Base-by-base conservation (phyloP, 2,329 filamentous ascomycete species). In the Aspergillus fumigatus region DNA sequence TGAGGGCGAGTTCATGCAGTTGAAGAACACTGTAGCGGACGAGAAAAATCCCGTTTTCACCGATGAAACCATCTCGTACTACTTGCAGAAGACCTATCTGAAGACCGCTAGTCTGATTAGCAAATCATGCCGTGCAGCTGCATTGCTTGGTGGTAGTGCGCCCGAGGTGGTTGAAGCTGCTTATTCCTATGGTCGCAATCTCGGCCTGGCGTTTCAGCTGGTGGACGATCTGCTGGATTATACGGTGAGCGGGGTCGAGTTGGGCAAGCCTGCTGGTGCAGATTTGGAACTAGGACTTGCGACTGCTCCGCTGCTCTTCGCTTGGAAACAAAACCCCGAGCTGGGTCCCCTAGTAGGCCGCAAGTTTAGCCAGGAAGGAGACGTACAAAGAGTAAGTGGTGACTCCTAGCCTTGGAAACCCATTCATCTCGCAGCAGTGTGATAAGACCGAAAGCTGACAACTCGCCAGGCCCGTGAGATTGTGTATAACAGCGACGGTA, bases 141-240 rank as follows among this genome's bases (percentile, higher is more conserved):
- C 94, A 2, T 79, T 99, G 48, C 81, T 99, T 19, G 92, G 94
- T 29, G 86, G 90, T 14, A 84, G 87, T 35, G 84, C 92, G 35
- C 81, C 82, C 0, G 83, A 88, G 59, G 91, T 94, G 1, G 90
- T 97, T 2, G 92, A 99, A 63, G 89, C 92, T 9, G 90, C 93
- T 1, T 99, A 99, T 71, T 76, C 83, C 17, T 99, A 97, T 69
- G 94, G 94, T 52, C 91, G 91, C 75, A 97, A 99, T 67, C 74
- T 99, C 49, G 94, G 94, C 1, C 77, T 99, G 54, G 94, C 94
- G 1, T 99, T 99, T 77, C 94, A 99, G 80, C 82, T 99, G 9
- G 93, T 99, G 17, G 94, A 99, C 71, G 94, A 99, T 72, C 90
- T 99, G 88, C 81, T 99, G 66, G 94, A 99, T 74, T 99, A 97